Base-by-base conservation (phyloP, 129 eudicot genomes). In the Dittrichia graveolens region DNA sequence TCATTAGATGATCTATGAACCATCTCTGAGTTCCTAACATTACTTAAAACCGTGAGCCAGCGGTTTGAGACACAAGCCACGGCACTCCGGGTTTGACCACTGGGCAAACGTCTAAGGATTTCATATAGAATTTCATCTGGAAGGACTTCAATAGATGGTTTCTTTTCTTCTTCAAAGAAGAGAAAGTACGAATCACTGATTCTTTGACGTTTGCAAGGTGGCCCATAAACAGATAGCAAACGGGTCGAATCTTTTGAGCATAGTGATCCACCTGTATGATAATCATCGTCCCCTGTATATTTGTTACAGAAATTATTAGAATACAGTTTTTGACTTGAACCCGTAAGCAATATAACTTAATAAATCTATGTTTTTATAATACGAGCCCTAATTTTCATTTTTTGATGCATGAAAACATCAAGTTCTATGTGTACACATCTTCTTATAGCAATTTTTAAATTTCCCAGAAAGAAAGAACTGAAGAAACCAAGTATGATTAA, bases 81-180 rank as follows among this genome's bases (percentile, higher is more conserved):
- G 15, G 89, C 75, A 64, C 98, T 90, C 74, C 97, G 83, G 64
- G 83, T 82, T 57, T 77, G 91, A 52, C 92, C 92, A 4, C 80
- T 78, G 0, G 96, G 85, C 69, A 94, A 44, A 24, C 87, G 96
- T 61, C 90, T 83, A 65, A 94, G 80, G 84, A 94, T 89, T 80
- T 94, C 98, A 34, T 83, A 90, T 62, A 94, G 89, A 80, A 96
- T 90, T 79, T 94, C 98, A 14, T 94, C 93, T 0, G 98, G 98
- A 69, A 94, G 97, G 58, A 67, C 60, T 6, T 94, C 91, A 16
- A 90, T 85, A n/a, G 97, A 84, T 24, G 88, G 85, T 12, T 70
- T 81, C 73, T 79, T 78, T 18, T 82, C 85, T 72, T 85, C 43
- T 76, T 84, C 89, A 41, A 68, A 72, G 54, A 82, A 62, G 41